Evolutionary conservation across 805 yeast genomes (phyloP).

Genomic region (Kuraishia piskuri): DNA sequence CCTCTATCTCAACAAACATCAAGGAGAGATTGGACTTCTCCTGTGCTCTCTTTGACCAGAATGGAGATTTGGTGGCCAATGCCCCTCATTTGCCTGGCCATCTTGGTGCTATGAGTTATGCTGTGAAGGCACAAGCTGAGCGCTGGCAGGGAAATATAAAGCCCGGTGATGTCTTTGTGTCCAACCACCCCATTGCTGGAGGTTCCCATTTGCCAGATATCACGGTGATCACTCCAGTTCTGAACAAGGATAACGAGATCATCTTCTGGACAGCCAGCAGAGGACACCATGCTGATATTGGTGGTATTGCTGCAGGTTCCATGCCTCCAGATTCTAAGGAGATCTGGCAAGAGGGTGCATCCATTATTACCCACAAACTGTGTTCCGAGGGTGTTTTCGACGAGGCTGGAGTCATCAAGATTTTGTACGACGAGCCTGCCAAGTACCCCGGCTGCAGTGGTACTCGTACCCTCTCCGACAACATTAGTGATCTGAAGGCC

Average conservation of each 20-base stretch:
- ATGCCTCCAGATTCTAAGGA: conserved; percentile 47
- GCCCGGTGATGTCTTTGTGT: conserved; percentile 34
- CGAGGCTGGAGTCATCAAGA: conserved; percentile 36
- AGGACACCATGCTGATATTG: conserved; percentile 58
- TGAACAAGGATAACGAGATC: conserved; percentile 30
- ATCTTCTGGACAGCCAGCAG: conserved; percentile 48
- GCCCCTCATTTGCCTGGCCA: conserved; percentile 42
- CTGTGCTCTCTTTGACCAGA: conserved; percentile 38
- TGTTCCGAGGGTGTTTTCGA: conserved; percentile 42
- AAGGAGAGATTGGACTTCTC: conserved; percentile 40
- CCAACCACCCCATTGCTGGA: conserved; percentile 35
- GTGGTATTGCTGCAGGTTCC: conserved; percentile 51
- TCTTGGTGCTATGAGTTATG: conserved; percentile 36
- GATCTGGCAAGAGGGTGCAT: conserved; percentile 48
- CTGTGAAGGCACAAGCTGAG: conserved; percentile 27
- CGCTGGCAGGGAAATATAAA: conserved; percentile 28
- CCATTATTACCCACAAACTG: conserved; percentile 41
- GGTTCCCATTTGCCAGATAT: conserved; percentile 44
- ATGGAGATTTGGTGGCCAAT: conserved; percentile 35
- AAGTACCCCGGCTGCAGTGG: conserved; percentile 40
- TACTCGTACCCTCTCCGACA: conserved; percentile 44
- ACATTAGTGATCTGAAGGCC: conserved; percentile 40
- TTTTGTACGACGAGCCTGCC: conserved; percentile 40
- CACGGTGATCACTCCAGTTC: conserved; percentile 50
- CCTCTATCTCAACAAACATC: conserved; percentile 35